Conservation (phyloP, 345 rosid species). For the Populus ilicifolia region DNA sequence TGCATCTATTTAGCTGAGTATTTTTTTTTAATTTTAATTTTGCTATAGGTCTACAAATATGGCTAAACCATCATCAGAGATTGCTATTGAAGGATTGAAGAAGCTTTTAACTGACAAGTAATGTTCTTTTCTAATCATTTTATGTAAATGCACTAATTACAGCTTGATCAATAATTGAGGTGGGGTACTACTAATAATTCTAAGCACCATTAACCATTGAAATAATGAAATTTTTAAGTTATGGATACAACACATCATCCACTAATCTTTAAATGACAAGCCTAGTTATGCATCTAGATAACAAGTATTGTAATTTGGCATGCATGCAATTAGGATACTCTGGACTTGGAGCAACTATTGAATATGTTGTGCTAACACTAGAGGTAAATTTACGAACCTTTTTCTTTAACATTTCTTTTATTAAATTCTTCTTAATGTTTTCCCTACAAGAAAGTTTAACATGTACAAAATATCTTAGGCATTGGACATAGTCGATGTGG, state of each 20-base stretch:
- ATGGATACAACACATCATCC: too few species aligned
- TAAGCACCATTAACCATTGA: too few species aligned
- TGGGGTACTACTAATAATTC: too few species aligned
- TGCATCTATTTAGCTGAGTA: background rate
- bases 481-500: slow-evolving; percentile 27
- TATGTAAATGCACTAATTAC: too few species aligned
- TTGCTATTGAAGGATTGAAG: slow-evolving; percentile 3
- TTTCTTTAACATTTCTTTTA: too few species aligned
- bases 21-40: too few species aligned
- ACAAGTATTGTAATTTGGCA: background rate
- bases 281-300: too few species aligned
- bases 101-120: slow-evolving; percentile 4
- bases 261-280: too few species aligned
- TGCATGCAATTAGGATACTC: slow-evolving; percentile 23
- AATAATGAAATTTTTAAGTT: too few species aligned
- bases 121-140: too few species aligned
- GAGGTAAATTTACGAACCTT: background rate
- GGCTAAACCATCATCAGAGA: slow-evolving; percentile 1
- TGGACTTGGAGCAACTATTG: slow-evolving; percentile 22
- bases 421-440: too few species aligned
- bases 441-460: background rate
- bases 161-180: too few species aligned
- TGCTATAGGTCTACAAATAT: background rate
- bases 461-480: slow-evolving; percentile 22
- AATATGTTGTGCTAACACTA: slow-evolving; percentile 12